Evolutionary conservation across 805 yeast species (phyloP), one percentile per base, ranked within the genome.

Genomic region (Wickerhamiella kurtzmanii): DNA sequence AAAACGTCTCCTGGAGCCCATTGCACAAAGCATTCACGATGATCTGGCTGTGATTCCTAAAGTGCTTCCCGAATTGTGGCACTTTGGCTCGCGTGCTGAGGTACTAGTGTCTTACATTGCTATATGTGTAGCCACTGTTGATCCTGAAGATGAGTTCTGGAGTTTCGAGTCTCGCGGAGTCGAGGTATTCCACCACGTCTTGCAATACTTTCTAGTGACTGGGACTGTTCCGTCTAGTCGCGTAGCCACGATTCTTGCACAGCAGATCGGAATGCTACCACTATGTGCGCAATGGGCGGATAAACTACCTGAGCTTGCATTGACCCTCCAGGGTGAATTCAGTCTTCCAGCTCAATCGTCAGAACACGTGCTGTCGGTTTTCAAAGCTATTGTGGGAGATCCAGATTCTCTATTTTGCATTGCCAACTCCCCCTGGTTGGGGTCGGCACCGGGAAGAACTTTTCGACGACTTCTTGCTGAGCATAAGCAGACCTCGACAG

Each of bases 371-470:
- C 35, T 9, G 13, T 45, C n/a, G n/a, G n/a, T n/a, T 3, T 44
- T 52, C 17, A 40, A 20, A 1, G 35, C 20, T 2, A 4, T 15
- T 2, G 36, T 21, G 3, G 18, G 38, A 15, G 38, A 17, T 2
- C 41, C 41, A 16, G 18, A 48, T n/a, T 47, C 36, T 35, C 39
- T 44, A 15, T 22, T 52, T 3, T 38, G 41, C 19, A 15, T 38
- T 38, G 49, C 51, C 3, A 52, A 52, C 28, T 46, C 52, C 8
- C 45, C 50, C 6, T 52, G 53, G 53, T 35, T 52, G 22, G 55
- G 55, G 4, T 45, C 48, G 2, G 50, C 50, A 36, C 49, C 55
- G 17, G 52, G 47, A 37, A 45, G 50, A n/a, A 37, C 46, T 9
- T 42, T 45, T n/a, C 37, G 44, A 5, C 9, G 19, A 15, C 5